Percentiles rank a stretch among this genome's conserved stretches.
These are phyloP conservation scores for Omphalotus olearius DNA, from an alignment of 1,284 basidiomycete species.

Conservation along the genomic window DNA sequence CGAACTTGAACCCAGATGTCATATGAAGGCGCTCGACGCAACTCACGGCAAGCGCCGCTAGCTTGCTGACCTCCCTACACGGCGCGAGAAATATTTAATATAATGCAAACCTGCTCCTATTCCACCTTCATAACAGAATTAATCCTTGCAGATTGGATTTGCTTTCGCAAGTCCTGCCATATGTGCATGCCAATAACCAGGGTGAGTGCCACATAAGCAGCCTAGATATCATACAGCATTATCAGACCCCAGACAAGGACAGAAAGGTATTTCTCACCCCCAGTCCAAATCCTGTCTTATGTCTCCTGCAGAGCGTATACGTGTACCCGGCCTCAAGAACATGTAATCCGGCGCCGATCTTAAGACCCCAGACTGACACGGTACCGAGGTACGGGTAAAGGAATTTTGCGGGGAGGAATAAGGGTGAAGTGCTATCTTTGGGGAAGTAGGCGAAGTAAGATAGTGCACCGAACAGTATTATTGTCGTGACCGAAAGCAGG, in stretches of 20 bases:
- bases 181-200: conserved; percentile 50
- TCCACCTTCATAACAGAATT: conserved; percentile 71
- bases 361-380: conserved; percentile 18
- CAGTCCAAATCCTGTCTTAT: conserved; percentile 46
- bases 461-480: conserved; percentile 26
- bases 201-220: conserved; percentile 46
- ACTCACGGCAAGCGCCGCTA: too few species aligned
- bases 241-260: conserved; percentile 2
- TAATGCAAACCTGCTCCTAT: conserved; percentile 21
- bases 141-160: conserved; percentile 63
- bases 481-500: conserved; percentile 17
- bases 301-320: conserved; percentile 46
- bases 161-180: conserved; percentile 46
- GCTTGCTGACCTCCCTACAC: too few species aligned
- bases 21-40: too few species aligned
- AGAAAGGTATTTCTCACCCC: conserved; percentile 40
- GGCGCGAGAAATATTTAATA: neutral
- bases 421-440: conserved; percentile 20
- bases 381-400: conserved; percentile 15
- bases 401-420: conserved; percentile 22
- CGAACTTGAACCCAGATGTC: too few species aligned
- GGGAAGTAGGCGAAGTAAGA: conserved; percentile 40
- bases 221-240: conserved; percentile 27
- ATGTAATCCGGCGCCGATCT: conserved; percentile 34
- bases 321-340: conserved; percentile 51